Conservation (phyloP, 2,329 filamentous ascomycete species). For the Sporothrix mexicana region DNA sequence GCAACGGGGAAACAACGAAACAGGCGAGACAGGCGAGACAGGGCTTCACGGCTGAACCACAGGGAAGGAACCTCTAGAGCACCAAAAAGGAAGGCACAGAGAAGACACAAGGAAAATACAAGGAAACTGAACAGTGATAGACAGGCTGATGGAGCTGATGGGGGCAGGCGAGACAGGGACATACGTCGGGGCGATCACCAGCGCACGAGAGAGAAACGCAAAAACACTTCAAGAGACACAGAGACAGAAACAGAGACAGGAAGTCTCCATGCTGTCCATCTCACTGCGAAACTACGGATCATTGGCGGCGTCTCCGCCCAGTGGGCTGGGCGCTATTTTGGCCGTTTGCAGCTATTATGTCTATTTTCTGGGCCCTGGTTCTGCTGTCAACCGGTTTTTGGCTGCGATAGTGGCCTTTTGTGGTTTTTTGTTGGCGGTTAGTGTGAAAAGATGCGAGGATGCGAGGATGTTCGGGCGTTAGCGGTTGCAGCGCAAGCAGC, state of each 20-base stretch:
- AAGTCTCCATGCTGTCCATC: background rate
- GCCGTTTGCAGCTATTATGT: conserved; percentile 1
- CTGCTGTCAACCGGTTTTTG: conserved; percentile 26
- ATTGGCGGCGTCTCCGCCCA: conserved; percentile 16
- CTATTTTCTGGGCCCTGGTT: conserved; percentile 9
- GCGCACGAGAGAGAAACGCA: background rate
- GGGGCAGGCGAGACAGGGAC: conserved; percentile 9
- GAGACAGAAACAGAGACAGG: too few species aligned
- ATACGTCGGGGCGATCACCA: conserved; percentile 21
- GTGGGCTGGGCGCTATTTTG: conserved; percentile 20
- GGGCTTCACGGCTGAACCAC: conserved; percentile 13
- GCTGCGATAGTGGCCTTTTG: too few species aligned
- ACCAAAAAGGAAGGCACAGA: too few species aligned
- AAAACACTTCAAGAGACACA: too few species aligned
- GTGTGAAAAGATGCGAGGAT: background rate
- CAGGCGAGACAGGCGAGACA: background rate
- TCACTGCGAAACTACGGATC: conserved; percentile 5
- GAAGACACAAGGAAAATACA: background rate
- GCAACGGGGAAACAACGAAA: conserved; percentile 7
- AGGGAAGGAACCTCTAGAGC: background rate
- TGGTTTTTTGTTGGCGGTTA: conserved; percentile 30
- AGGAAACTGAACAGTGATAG: background rate
- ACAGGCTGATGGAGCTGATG: background rate
- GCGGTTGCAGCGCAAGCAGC: conserved; percentile 21
- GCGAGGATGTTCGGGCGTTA: conserved; percentile 2